Percentiles rank a stretch among this genome's conserved stretches.
Evolutionary conservation across 768 basidiomycete genomes (phyloP).

Genomic region (Kondoa subrosea): DNA sequence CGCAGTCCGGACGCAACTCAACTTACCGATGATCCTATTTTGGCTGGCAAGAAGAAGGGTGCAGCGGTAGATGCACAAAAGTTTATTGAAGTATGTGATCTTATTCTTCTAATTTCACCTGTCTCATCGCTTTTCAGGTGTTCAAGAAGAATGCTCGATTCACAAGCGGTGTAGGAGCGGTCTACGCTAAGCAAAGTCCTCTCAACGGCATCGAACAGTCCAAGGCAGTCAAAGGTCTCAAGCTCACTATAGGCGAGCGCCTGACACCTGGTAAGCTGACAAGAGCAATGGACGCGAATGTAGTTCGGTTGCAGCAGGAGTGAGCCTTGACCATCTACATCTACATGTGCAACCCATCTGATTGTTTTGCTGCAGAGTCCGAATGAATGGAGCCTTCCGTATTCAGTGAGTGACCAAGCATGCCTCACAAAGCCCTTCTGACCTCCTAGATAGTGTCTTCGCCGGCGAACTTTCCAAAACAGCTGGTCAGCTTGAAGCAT

Average conservation of each 20-base stretch:
- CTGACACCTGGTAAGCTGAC: slow-evolving; percentile 27
- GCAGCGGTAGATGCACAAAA: slow-evolving; percentile 25
- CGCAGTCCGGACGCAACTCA: slow-evolving; percentile 22
- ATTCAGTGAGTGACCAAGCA: too few relatives aligned
- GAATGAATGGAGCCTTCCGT: slow-evolving; percentile 29
- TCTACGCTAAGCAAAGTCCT: slow-evolving; percentile 23
- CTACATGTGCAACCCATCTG: background rate
- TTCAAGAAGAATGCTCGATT: slow-evolving; percentile 30
- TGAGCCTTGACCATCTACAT: slow-evolving; percentile 4
- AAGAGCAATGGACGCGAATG: slow-evolving; percentile 28
- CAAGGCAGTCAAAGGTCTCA: slow-evolving; percentile 25
- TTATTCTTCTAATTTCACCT: too few relatives aligned
- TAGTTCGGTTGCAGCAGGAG: slow-evolving; percentile 28
- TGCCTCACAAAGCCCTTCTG: too few relatives aligned
- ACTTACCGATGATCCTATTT: slow-evolving; percentile 14
- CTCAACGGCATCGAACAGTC: slow-evolving; percentile 26
- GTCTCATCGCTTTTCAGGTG: too few relatives aligned
- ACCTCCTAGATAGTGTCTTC: too few relatives aligned
- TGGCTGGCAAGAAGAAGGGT: slow-evolving; percentile 18
- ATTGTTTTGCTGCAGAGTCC: slow-evolving; percentile 12
- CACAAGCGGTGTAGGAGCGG: slow-evolving; percentile 27
- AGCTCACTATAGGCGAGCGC: slow-evolving; percentile 22
- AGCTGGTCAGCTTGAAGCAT: slow-evolving; percentile 12
- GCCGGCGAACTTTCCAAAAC: slow-evolving; percentile 21
- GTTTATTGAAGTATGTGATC: slow-evolving; percentile 28